Base-by-base conservation (phyloP, 2,329 filamentous ascomycete species). In the Calycina marina region DNA sequence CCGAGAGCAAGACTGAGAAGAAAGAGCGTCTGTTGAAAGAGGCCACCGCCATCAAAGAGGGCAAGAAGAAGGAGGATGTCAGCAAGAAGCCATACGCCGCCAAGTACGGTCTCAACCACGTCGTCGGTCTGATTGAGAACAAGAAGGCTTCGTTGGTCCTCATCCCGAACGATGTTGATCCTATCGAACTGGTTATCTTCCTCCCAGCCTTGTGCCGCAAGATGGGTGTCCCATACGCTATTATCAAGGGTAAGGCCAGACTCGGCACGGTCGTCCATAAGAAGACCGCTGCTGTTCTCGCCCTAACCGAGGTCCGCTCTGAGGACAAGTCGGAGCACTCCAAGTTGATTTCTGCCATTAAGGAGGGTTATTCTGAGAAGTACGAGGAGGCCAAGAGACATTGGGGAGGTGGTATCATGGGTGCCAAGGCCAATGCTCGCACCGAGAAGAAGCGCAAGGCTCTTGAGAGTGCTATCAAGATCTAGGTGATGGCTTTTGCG, bases 61-160 rank as follows among this genome's bases (percentile, higher is more conserved):
- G 92, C 64, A 94, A 96, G 82, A 98, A 96, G 82, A 96, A 96
- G 82, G 92, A 98, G 75, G 86, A 93, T 56, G 88, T 93, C 60
- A 83, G 75, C 80, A 96, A 96, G 84, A 98, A 98, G 82, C 90
- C 90, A 56, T 98, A 94, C 68, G 69, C 80, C 49, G 86, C 90
- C 74, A 98, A 98, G 79, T 98, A 94, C 67, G 90, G 90, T 70
- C 78, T 98, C 56, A 98, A 98, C 80, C 90, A 98, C 73, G 90
- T 98, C 48, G 85, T 93, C 49, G 85, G 83, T 49, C 73, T 93
- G 52, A 82, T 93, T 54, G 85, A 93, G 78, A 94, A 94, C 76
- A 98, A 98, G 84, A 98, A 98, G 80, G 88, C 90, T 48, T 77
- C 83, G 44, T 76, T 98, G 47, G 92, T 98, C 58, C 77, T 98